Evolutionary conservation across 257 asterid genomes (phyloP), one percentile per base, ranked within the genome.

Genomic region (Plectranthus barbatus): DNA sequence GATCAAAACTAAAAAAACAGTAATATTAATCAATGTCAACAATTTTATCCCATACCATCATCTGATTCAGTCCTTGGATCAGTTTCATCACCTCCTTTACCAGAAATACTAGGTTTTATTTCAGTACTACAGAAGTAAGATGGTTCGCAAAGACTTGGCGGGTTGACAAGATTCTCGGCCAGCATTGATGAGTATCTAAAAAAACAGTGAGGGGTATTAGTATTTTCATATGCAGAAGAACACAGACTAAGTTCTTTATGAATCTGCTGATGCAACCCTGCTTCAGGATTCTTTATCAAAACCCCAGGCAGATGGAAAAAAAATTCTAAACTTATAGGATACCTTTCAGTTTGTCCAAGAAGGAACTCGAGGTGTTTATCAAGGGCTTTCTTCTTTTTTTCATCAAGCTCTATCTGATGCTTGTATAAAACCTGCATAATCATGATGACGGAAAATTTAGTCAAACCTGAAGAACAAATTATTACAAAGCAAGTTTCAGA

Each of bases 281-380:
- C 64, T n/a, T 8, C 26, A n/a, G 15, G 26, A 51, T 34, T 66
- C 36, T 47, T 44, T 3, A 55, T 20, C 15, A 49, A 46, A 50
- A 47, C 56, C 10, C 55, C 51, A 49, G 72, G 21, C 31, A 39
- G 68, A 40, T 45, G 19, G 36, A 58, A 39, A 57, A 71, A 57
- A 64, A 45, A 13, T 39, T 14, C 14, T 40, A 31, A 61, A 47
- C 45, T 23, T 44, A 46, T 37, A 41, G n/a, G 37, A 23, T 63
- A 93, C 99, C 99, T 87, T 80, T 93, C 99, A 49, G 99, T 93
- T 85, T 90, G 99, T 67, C 99, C 99, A 10, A 93, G 86, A 70
- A 90, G 99, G 76, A 93, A 93, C 79, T 93, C 95, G 58, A 90
- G 97, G 68, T 90, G 97, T 68, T 85, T 90, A 80, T 93, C 99